Conservation (phyloP, 106 monocot genomes). For the Iris macrosiphon region DNA sequence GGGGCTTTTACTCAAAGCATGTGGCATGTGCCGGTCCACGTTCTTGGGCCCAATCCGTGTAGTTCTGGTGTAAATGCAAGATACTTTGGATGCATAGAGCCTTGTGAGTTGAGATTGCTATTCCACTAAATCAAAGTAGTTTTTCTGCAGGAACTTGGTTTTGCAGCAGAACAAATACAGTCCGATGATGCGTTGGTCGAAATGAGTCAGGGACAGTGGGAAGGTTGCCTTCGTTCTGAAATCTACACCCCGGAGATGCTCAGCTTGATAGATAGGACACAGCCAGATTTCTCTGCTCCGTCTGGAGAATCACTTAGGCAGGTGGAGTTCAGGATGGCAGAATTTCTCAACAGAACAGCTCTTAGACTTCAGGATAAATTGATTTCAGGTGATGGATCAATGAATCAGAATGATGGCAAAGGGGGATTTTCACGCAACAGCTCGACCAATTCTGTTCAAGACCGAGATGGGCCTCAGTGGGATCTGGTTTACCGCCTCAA, state of each 20-base stretch:
- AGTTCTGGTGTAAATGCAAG: too few species aligned
- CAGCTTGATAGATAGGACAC: constrained; percentile 40
- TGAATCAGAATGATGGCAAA: constrained; percentile 37
- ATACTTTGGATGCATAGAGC: too few species aligned
- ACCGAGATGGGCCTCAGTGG: constrained; percentile 48
- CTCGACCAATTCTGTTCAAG: constrained; percentile 56
- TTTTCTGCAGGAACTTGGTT: constrained; percentile 47
- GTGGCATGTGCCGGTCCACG: too few species aligned
- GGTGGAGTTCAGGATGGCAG: constrained; percentile 68
- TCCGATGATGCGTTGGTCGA: constrained; percentile 44
- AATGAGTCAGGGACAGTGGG: constrained; percentile 83
- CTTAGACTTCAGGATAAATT: constrained; percentile 47
- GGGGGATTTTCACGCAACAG: constrained; percentile 42
- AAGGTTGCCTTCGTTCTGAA: constrained; percentile 59
- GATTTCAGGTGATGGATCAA: constrained; percentile 5
- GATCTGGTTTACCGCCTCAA: constrained; percentile 48
- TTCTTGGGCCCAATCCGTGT: too few species aligned
- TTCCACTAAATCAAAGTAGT: too few species aligned
- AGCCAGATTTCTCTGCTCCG: constrained; percentile 65
- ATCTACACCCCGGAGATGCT: constrained; percentile 58
- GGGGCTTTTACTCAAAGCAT: too few species aligned
- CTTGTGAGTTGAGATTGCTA: too few species aligned
- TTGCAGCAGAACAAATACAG: constrained; percentile 57
- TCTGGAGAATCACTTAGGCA: constrained; percentile 82
- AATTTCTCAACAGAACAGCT: constrained; percentile 55